Evolutionary conservation across 345 rosid species (phyloP).

Genomic region (Ceriops zippeliana): DNA sequence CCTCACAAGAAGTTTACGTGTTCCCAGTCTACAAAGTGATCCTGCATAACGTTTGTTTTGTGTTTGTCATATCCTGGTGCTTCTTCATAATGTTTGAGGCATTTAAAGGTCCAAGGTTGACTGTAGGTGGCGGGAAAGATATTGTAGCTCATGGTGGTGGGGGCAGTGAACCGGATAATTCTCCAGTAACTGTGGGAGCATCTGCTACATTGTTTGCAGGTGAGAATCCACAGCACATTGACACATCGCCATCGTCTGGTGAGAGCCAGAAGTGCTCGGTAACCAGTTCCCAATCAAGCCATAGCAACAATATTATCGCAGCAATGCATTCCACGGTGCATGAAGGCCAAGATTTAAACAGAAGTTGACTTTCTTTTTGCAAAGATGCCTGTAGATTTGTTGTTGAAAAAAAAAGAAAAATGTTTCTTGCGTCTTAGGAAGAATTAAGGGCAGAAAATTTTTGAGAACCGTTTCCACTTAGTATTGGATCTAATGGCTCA

Average conservation of each 20-base stretch:
- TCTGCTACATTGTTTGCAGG: constrained; percentile 23
- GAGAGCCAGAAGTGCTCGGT: constrained; percentile 31
- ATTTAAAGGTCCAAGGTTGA: constrained; percentile 1
- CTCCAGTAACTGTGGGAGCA: constrained; percentile 20
- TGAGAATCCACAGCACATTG: constrained; percentile 27
- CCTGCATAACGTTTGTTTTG: not conserved
- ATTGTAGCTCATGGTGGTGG: constrained; percentile 35
- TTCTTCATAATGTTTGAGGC: constrained; percentile 7
- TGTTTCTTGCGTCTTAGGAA: no score
- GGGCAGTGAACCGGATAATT: constrained; percentile 46
- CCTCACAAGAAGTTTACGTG: not conserved
- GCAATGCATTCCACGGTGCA: constrained; percentile 26
- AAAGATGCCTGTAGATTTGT: constrained; percentile 1
- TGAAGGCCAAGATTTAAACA: constrained; percentile 26
- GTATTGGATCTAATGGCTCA: no score
- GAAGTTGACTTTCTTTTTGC: constrained; percentile 8
- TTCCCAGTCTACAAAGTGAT: not conserved
- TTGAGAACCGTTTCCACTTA: no score
- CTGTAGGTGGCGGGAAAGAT: constrained; percentile 38
- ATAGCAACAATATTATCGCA: constrained; percentile 24
- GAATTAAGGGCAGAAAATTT: no score
- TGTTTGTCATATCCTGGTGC: not conserved
- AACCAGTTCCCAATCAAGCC: constrained; percentile 33
- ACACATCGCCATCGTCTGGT: constrained; percentile 21
- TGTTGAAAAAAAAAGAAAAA: not conserved